Percentiles rank a stretch among this genome's conserved stretches.
phyloP scores from a whole-genome alignment of 2,329 filamentous ascomycete genomes.

The Bipolaris cookei region DNA sequence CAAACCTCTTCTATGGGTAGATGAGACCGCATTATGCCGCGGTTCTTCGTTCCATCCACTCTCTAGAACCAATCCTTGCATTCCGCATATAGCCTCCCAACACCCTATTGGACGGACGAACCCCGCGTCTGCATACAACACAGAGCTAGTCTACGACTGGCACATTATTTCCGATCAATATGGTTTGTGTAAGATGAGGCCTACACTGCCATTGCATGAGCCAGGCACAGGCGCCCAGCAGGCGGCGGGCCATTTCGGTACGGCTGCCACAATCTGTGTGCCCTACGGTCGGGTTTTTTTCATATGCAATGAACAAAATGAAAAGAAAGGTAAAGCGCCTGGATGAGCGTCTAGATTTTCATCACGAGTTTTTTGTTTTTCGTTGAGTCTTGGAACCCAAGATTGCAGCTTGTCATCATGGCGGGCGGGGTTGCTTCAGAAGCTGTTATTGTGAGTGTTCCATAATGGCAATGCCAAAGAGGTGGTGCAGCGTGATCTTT shows the following conservation, averaged over 20 bases:
- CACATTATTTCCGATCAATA: slow-evolving; percentile 6
- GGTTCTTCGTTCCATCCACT: neutral
- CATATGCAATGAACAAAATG: neutral
- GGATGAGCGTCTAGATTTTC: neutral
- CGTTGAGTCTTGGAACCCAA: neutral
- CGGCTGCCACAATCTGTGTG: slow-evolving; percentile 1
- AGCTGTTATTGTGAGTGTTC: slow-evolving; percentile 18
- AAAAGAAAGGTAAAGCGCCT: neutral
- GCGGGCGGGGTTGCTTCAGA: slow-evolving; percentile 14
- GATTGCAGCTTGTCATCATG: slow-evolving; percentile 4
- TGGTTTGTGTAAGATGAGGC: neutral
- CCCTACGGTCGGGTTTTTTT: neutral
- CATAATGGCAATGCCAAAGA: neutral
- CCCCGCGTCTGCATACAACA: slow-evolving; percentile 6
- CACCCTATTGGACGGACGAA: neutral
- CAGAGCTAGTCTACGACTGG: neutral
- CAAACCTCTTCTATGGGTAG: neutral
- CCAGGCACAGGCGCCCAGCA: slow-evolving; percentile 2
- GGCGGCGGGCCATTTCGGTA: neutral
- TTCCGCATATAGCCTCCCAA: neutral
- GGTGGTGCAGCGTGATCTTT: neutral
- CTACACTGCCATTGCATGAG: slow-evolving; percentile 7
- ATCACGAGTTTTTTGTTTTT: neutral
- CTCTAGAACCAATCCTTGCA: slow-evolving; percentile 6
- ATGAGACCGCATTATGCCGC: neutral